Evolutionary conservation across 164 flowering plant species (phyloP).

Genomic region (Chloranthus sessilifolius): DNA sequence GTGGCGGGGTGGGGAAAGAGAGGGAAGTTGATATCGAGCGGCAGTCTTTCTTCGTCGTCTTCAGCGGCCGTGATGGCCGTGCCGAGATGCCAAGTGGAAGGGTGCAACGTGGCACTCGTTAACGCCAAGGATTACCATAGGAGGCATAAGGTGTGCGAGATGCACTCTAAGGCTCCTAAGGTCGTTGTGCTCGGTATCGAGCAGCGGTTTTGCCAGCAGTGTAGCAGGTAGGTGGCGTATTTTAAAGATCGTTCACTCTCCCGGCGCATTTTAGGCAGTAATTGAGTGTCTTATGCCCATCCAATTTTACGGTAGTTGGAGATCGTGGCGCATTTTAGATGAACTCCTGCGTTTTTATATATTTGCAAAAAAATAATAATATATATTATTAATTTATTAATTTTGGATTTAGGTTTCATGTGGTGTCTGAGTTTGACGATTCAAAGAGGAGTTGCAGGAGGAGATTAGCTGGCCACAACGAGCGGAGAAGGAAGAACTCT

Average conservation of each 20-base stretch:
- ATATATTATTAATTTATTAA: not conserved
- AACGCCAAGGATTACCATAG: constrained; percentile 68
- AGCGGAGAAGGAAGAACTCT: constrained; percentile 67
- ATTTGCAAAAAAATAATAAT: too few species aligned
- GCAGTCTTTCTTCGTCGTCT: constrained; percentile 9
- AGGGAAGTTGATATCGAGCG: constrained; percentile 18
- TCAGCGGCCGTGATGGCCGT: constrained; percentile 13
- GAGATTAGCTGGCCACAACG: constrained; percentile 75
- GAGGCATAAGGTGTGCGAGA: constrained; percentile 74
- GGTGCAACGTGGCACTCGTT: constrained; percentile 45
- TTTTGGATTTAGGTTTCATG: constrained; percentile 60
- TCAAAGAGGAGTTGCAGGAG: constrained; percentile 74
- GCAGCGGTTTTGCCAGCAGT: constrained; percentile 80
- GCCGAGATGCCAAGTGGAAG: constrained; percentile 73
- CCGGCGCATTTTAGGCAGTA: constrained; percentile 1
- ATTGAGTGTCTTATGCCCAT: too few species aligned
- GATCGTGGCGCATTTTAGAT: too few species aligned
- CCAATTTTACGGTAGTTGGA: too few species aligned
- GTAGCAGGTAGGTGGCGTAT: constrained; percentile 48
- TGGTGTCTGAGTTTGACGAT: constrained; percentile 64
- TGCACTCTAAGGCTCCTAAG: constrained; percentile 70
- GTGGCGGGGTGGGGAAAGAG: constrained; percentile 30
- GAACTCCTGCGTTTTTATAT: not conserved
- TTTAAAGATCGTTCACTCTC: not conserved
- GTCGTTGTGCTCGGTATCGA: constrained; percentile 54